Evolutionary conservation across 2,329 filamentous ascomycete species (phyloP).

Genomic region (Phaeosphaeriaceae sp.): DNA sequence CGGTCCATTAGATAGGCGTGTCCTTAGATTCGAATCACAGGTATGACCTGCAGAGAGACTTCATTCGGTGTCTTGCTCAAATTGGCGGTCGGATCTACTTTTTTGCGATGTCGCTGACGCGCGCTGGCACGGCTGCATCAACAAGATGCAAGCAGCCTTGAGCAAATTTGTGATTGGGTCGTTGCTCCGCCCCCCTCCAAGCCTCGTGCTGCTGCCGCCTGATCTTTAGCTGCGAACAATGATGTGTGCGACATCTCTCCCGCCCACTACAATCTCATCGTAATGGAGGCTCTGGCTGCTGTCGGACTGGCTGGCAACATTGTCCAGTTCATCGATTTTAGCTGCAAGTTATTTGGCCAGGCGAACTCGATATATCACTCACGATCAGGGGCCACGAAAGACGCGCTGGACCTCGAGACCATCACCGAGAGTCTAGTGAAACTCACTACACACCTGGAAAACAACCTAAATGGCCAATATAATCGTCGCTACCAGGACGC

Average conservation of each 20-base stretch:
- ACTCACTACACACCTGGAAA: neutral
- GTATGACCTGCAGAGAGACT: too few relatives aligned
- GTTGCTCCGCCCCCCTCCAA: neutral
- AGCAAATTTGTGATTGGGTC: neutral
- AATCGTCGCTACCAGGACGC: neutral
- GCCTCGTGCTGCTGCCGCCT: neutral
- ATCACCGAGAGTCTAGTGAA: neutral
- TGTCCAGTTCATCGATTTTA: conserved; percentile 2
- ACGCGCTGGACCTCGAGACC: neutral
- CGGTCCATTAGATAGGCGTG: too few relatives aligned
- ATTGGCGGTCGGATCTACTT: too few relatives aligned
- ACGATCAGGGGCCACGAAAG: neutral
- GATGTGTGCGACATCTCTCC: neutral
- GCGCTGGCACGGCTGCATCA: too few relatives aligned
- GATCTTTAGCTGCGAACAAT: neutral
- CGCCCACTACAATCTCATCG: neutral
- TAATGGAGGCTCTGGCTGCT: conserved; percentile 1
- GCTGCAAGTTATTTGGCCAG: neutral
- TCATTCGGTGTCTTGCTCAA: too few relatives aligned
- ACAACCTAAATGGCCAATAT: neutral
- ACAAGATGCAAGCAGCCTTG: too few relatives aligned
- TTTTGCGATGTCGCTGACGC: too few relatives aligned
- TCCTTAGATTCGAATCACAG: too few relatives aligned
- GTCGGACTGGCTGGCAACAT: conserved; percentile 1
- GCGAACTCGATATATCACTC: neutral